A percentile compares a stretch with the other conserved stretches of the same genome.
These are phyloP conservation scores for Sorghum bicolor DNA, from an alignment of 176 grass and related monocot species.

Conservation along the genomic window Sorghum_bicolor_NCBIv3 NC_012873.2:68517501-68518000, in stretches of 20 bases:
- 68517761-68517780: not conserved
- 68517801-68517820: no score
- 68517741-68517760: not conserved
- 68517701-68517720: constrained; percentile 89
- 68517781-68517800: not conserved
- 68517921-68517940: no score
- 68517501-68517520: not conserved
- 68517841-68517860: no score
- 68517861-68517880: no score
- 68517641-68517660: constrained; percentile 97
- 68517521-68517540: constrained; percentile 64
- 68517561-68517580: constrained; percentile 61
- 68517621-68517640: constrained; percentile 98
- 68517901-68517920: no score
- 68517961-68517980: no score
- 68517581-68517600: constrained; percentile 63
- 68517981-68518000: no score
- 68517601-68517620: constrained; percentile 96
- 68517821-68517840: no score
- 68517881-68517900: no score
- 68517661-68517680: constrained; percentile 88
- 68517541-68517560: constrained; percentile 89
- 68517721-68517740: constrained; percentile 17
- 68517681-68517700: constrained; percentile 74
- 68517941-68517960: no score